Percentiles rank a stretch among this genome's conserved stretches.
Evolutionary conservation across 768 basidiomycete genomes (phyloP).

Genomic region (Hemileccinum rubropunctum): DNA sequence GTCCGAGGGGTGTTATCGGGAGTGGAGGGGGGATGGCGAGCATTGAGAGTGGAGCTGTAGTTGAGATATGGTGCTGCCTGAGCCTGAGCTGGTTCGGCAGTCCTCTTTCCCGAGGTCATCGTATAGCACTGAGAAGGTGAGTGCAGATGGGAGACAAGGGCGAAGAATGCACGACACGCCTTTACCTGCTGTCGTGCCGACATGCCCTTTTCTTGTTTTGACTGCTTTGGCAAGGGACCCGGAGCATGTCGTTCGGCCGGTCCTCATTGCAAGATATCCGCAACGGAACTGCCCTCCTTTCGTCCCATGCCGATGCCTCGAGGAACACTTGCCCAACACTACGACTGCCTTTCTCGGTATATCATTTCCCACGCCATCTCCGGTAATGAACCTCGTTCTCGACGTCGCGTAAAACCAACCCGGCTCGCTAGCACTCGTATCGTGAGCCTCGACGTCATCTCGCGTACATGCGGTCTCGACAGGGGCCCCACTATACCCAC

Average conservation of each 20-base stretch:
- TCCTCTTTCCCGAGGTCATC: slow-evolving; percentile 34
- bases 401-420: slow-evolving; percentile 1
- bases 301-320: slow-evolving; percentile 28
- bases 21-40: slow-evolving; percentile 46
- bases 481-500: slow-evolving; percentile 26
- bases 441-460: background rate
- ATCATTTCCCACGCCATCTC: slow-evolving; percentile 19
- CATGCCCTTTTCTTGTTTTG: slow-evolving; percentile 34
- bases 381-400: slow-evolving; percentile 23
- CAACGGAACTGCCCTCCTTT: slow-evolving; percentile 19
- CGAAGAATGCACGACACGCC: slow-evolving; percentile 37
- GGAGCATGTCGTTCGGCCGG: slow-evolving; percentile 18
- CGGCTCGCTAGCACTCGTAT: slow-evolving; percentile 1
- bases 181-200: slow-evolving; percentile 34
- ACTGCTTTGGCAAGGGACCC: slow-evolving; percentile 20
- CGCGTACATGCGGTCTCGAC: background rate
- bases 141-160: slow-evolving; percentile 38
- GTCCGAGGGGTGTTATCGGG: slow-evolving; percentile 50
- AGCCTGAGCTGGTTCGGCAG: slow-evolving; percentile 30
- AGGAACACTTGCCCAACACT: slow-evolving; percentile 26
- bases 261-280: slow-evolving; percentile 27
- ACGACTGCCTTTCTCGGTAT: slow-evolving; percentile 16
- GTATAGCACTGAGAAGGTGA: slow-evolving; percentile 33
- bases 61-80: slow-evolving; percentile 54
- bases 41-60: slow-evolving; percentile 52